phyloP scores from a whole-genome alignment of 768 basidiomycete genomes.

The Calocera viscosa region DNA sequence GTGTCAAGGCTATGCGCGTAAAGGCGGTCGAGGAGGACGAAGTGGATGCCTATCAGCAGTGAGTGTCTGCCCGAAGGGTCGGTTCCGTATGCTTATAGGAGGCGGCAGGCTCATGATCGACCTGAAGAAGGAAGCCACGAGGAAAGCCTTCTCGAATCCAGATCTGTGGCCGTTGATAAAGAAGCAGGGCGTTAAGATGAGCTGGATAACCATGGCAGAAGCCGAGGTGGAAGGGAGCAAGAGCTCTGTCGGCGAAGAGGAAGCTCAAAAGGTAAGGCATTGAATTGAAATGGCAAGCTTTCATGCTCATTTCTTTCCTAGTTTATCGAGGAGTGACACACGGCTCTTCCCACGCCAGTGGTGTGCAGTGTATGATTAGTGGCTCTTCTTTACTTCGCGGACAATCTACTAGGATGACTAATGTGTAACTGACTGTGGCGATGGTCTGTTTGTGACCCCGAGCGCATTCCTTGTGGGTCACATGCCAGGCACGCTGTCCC shows the following conservation, averaged over 20 bases:
- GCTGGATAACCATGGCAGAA: neutral
- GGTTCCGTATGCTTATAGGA: neutral
- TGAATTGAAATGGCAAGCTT: neutral
- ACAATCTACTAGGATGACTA: neutral
- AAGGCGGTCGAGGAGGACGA: slow-evolving; percentile 64
- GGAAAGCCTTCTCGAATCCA: neutral
- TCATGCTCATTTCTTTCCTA: neutral
- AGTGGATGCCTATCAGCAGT: slow-evolving; percentile 71
- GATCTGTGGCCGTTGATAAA: neutral
- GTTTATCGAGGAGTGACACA: neutral
- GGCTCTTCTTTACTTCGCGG: neutral
- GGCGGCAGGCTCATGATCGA: neutral
- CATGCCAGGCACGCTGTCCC: no score
- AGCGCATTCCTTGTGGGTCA: no score
- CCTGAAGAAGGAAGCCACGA: neutral
- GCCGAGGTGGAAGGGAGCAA: neutral
- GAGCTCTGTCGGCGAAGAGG: neutral
- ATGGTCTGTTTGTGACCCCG: neutral
- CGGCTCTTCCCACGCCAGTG: no score
- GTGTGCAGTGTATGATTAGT: no score
- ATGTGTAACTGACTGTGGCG: neutral
- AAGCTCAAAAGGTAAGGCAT: neutral
- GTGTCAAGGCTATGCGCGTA: slow-evolving; percentile 54
- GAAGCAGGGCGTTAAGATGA: neutral
- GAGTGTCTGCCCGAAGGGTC: slow-evolving; percentile 19